These are phyloP conservation scores for Omphalotus guepiniiformis DNA, from an alignment of 768 basidiomycete genomes.

Conservation along the genomic window DNA sequence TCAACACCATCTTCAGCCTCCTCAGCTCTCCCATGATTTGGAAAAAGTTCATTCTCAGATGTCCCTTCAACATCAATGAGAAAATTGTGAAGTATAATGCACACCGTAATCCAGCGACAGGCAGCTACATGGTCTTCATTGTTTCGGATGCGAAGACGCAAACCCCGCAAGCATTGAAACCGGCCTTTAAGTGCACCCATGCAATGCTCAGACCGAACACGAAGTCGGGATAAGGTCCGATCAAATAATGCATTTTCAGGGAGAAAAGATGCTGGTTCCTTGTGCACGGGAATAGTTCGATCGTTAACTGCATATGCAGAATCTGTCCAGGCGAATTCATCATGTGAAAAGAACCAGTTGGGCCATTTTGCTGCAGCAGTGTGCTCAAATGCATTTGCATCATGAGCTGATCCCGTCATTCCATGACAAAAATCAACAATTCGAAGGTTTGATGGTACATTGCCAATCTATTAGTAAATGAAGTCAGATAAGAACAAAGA, in stretches of 20 bases:
- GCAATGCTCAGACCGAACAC: conserved; percentile 32
- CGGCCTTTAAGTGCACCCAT: conserved; percentile 33
- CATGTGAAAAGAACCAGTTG: conserved; percentile 20
- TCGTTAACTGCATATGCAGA: conserved; percentile 26
- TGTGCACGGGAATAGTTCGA: conserved; percentile 26
- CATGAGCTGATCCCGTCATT: conserved; percentile 29
- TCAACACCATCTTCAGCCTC: no score
- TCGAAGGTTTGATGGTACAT: conserved; percentile 24
- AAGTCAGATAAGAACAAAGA: background rate
- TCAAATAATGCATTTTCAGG: conserved; percentile 26
- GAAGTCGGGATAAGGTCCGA: conserved; percentile 20
- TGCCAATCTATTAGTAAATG: conserved; percentile 26
- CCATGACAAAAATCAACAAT: conserved; percentile 31
- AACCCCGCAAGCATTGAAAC: conserved; percentile 20
- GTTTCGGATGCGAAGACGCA: conserved; percentile 25
- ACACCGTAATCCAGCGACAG: conserved; percentile 26
- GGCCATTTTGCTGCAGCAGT: conserved; percentile 22
- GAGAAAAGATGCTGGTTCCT: conserved; percentile 22
- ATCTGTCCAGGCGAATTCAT: conserved; percentile 21
- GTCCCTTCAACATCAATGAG: conserved; percentile 29
- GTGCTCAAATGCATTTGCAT: conserved; percentile 28
- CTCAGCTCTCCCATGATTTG: no score
- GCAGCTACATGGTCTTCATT: conserved; percentile 23
- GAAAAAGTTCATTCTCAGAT: conserved; percentile 12
- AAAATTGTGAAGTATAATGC: conserved; percentile 32